These are phyloP conservation scores for Diplogelasinospora grovesii DNA, from an alignment of 495 filamentous ascomycete species.

Conservation along the genomic window DNA sequence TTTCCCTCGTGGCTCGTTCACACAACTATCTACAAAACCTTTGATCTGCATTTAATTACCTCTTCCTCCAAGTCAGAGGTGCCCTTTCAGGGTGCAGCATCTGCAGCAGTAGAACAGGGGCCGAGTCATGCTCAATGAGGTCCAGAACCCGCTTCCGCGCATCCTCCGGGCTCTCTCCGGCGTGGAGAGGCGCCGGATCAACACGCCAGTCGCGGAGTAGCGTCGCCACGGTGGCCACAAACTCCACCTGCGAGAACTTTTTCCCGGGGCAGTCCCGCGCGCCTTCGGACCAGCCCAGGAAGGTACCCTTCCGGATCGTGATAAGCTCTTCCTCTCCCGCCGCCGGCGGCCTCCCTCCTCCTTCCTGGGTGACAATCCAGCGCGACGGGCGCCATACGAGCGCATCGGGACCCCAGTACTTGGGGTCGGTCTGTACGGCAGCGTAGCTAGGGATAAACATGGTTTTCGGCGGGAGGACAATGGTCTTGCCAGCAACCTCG, in stretches of 20 bases:
- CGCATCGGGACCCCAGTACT: slow-evolving; percentile 24
- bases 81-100: slow-evolving; percentile 35
- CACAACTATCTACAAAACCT: no score
- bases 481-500: slow-evolving; percentile 8
- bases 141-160: slow-evolving; percentile 27
- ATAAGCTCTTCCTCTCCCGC: slow-evolving; percentile 25
- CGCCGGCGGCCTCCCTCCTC: no score
- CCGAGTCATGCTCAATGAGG: slow-evolving; percentile 29
- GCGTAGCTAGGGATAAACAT: slow-evolving; percentile 11
- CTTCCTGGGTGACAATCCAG: slow-evolving; percentile 16
- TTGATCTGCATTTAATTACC: no score
- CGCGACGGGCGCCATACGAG: slow-evolving; percentile 29
- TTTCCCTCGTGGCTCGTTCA: no score
- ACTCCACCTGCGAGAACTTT: slow-evolving; percentile 50
- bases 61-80: slow-evolving; percentile 19
- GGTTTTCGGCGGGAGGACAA: slow-evolving; percentile 15
- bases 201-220: slow-evolving; percentile 36
- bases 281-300: slow-evolving; percentile 44
- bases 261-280: slow-evolving; percentile 41
- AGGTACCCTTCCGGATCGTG: slow-evolving; percentile 32
- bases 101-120: slow-evolving; percentile 29
- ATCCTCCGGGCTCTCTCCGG: slow-evolving; percentile 24
- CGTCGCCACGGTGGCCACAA: slow-evolving; percentile 40
- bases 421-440: slow-evolving; percentile 18
- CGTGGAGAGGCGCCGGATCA: slow-evolving; percentile 10